Evolutionary conservation across 257 asterid species (phyloP), one percentile per base, ranked within the genome.

Genomic region (Nicotiana noctiflora): DNA sequence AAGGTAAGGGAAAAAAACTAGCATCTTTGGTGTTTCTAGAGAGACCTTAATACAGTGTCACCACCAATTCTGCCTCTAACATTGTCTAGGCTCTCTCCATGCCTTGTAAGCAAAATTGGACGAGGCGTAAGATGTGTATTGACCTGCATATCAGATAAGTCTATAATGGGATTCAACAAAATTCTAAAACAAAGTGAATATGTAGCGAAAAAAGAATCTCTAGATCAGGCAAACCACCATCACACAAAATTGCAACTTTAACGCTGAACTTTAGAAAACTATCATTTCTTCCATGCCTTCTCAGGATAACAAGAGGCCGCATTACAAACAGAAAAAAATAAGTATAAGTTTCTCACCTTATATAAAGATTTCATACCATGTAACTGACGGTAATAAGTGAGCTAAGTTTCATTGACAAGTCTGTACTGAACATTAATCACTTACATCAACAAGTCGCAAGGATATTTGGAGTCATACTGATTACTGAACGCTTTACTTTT

Each of bases 41-140:
- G 79, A 23, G 57, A 96, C 98, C 99, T 96, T 84, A 93, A 61
- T 70, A 86, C 95, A 76, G 97, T 92, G 88, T 96, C 99, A 81
- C 99, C 99, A 31, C 98, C 99, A 82, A 96, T 96, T 83, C 98
- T 93, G 79, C 95, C 96, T 92, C 98, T 91, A 84, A 96, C 98
- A 87, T 96, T 96, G 84, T 91, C 87, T 56, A 86, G 89, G 89
- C 99, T 96, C 91, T 96, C 99, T 81, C 99, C 99, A 82, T 96
- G 99, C 90, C 99, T 89, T 61, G 99, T 96, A 32, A 96, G 99
- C 85, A 96, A 88, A 81, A 96, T 96, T 84, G 99, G 99, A 57
- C 99, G 97, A 64, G 99, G 99, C n/a, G 98, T 96, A 83, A 96
- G 90, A 88, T 96, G 99, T 59, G 98, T 94, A 84, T 94, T 94